Conservation (phyloP, 1,139 yeast genomes). For the Suhomyces yuchorum region DNA sequence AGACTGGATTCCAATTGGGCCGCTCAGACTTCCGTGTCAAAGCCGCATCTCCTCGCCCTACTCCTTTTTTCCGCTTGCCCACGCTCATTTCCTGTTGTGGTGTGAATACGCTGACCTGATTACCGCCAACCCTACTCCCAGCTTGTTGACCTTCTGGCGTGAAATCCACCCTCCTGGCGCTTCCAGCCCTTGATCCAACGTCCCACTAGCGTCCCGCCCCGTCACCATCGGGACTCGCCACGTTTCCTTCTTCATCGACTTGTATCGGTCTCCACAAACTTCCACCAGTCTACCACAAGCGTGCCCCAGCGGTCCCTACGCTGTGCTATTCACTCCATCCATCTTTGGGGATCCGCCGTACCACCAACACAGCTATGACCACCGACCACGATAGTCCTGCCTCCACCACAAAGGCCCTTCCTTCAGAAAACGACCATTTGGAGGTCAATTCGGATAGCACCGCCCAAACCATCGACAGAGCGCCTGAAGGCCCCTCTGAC, state of each 20-base stretch:
- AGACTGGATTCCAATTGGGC: neutral
- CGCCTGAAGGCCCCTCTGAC: neutral
- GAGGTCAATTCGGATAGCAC: neutral
- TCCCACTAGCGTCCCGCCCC: too few species aligned
- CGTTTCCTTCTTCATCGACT: neutral
- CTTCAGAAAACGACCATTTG: neutral
- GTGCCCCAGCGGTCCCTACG: too few species aligned
- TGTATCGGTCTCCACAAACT: neutral
- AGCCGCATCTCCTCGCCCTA: neutral
- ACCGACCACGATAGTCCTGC: slow-evolving; percentile 6
- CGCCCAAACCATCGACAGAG: neutral
- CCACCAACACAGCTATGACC: slow-evolving; percentile 4
- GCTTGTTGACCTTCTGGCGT: neutral
- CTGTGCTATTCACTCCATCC: neutral
- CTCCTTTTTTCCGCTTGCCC: neutral
- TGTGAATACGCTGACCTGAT: neutral
- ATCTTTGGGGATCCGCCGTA: too few species aligned
- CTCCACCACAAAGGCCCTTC: neutral
- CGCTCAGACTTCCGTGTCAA: neutral
- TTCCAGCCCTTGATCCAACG: neutral
- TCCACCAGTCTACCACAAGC: neutral
- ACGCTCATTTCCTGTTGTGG: neutral
- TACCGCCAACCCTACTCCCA: neutral
- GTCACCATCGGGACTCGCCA: too few species aligned
- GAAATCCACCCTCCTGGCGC: neutral